phyloP scores from a whole-genome alignment of 331 rosid species.

The Malus hybrid region DNA sequence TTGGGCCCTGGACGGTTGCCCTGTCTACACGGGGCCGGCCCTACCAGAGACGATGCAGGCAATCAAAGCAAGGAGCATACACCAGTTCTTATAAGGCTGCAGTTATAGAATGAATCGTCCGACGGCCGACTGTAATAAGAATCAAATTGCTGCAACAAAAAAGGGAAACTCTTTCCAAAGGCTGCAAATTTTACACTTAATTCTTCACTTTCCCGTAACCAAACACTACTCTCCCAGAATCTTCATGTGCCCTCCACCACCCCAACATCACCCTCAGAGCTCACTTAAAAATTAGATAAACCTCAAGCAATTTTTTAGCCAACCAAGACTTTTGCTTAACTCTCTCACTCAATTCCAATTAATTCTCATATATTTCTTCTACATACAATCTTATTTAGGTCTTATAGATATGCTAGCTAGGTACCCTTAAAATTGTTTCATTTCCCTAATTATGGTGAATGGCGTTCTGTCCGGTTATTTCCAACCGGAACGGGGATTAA shows the following conservation, averaged over 20 bases:
- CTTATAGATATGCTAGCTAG: no score
- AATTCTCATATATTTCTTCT: neutral
- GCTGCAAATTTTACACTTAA: constrained; percentile 28
- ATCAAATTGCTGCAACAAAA: constrained; percentile 28
- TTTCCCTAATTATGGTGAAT: no score
- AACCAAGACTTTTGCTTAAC: neutral
- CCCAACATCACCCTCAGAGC: constrained; percentile 2
- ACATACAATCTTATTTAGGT: no score
- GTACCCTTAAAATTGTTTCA: no score
- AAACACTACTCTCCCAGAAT: constrained; percentile 32
- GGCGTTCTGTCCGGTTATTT: no score
- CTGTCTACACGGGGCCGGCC: no score
- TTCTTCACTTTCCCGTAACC: constrained; percentile 36
- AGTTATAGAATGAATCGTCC: constrained; percentile 28
- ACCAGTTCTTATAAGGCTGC: constrained; percentile 17
- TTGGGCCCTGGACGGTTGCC: no score
- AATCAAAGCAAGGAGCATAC: neutral
- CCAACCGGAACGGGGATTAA: no score
- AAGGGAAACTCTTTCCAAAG: constrained; percentile 39
- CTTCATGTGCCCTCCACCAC: constrained; percentile 35
- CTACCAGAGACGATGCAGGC: neutral
- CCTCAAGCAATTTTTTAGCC: neutral
- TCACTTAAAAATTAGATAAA: neutral
- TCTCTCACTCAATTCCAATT: neutral
- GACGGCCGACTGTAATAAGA: constrained; percentile 25